A percentile compares a stretch with the other conserved stretches of the same genome.
phyloP scores from a whole-genome alignment of 2,329 filamentous ascomycete genomes.

The Monilinia laxa region DNA sequence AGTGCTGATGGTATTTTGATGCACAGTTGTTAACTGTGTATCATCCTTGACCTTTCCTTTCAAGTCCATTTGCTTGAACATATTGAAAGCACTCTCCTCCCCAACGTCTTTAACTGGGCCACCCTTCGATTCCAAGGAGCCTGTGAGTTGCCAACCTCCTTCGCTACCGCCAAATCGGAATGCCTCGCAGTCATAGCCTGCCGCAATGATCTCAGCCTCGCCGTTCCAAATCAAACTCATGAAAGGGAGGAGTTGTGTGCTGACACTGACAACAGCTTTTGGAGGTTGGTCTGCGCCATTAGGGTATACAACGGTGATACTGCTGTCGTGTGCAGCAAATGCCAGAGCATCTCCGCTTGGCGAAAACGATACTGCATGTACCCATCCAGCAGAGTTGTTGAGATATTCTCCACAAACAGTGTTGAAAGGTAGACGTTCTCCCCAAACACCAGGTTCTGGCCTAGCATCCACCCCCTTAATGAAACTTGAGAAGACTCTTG shows the following conservation, averaged over 20 bases:
- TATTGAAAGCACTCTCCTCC: constrained; percentile 93
- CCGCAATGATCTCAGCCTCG: constrained; percentile 91
- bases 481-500: constrained; percentile 90
- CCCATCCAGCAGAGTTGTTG: constrained; percentile 96
- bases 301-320: constrained; percentile 94
- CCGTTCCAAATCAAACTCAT: constrained; percentile 89
- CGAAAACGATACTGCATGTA: constrained; percentile 90
- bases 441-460: constrained; percentile 87
- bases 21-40: constrained; percentile 89
- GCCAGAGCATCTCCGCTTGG: constrained; percentile 90
- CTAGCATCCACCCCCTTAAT: constrained; percentile 91
- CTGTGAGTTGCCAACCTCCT: constrained; percentile 78
- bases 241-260: constrained; percentile 87
- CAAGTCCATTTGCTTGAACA: constrained; percentile 98
- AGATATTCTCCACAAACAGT: constrained; percentile 96
- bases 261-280: constrained; percentile 83
- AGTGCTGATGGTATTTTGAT: constrained; percentile 94
- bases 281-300: constrained; percentile 87
- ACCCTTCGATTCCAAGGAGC: constrained; percentile 73
- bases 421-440: constrained; percentile 94
- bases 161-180: constrained; percentile 82
- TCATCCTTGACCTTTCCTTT: constrained; percentile 91
- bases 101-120: constrained; percentile 52
- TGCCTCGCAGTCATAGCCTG: constrained; percentile 86
- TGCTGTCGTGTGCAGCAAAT: constrained; percentile 93